Conservation (phyloP, 1,284 basidiomycete genomes). For the Ustilago curta region DNA sequence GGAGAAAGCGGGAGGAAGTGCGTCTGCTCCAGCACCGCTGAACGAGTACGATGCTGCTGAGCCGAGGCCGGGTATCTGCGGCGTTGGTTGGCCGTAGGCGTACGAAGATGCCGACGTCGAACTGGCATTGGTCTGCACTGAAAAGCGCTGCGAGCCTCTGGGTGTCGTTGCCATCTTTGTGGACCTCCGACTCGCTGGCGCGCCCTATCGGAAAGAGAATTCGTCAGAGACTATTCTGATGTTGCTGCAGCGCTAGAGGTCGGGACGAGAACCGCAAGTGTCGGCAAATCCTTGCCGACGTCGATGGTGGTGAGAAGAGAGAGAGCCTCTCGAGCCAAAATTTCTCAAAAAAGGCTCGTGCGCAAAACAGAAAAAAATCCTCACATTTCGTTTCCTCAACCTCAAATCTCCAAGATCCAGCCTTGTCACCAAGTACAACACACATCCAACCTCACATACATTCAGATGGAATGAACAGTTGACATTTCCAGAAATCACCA, state of each 20-base stretch:
- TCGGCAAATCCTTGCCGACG: neutral
- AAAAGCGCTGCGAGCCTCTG: slow-evolving; percentile 33
- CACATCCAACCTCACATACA: neutral
- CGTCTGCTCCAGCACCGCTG: neutral
- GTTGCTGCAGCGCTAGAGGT: neutral
- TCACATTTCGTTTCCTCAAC: neutral
- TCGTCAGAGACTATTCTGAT: neutral
- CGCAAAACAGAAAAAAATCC: slow-evolving; percentile 15
- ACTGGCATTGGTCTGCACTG: slow-evolving; percentile 35
- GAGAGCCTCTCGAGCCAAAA: neutral
- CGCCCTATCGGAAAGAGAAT: neutral
- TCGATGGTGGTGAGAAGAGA: slow-evolving; percentile 2
- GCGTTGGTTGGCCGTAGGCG: neutral
- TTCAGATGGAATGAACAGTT: neutral
- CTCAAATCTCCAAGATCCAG: neutral
- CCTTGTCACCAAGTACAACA: neutral
- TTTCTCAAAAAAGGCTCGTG: slow-evolving; percentile 26
- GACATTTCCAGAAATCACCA: neutral
- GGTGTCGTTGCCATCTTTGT: slow-evolving; percentile 30
- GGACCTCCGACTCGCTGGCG: neutral
- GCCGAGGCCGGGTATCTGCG: neutral
- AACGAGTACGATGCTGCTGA: slow-evolving; percentile 31
- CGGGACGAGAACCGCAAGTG: too few relatives aligned
- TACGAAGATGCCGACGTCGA: slow-evolving; percentile 16
- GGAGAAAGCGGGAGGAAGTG: slow-evolving; percentile 26